A percentile compares a stretch with the other conserved stretches of the same genome.
phyloP scores from a whole-genome alignment of 2,329 filamentous ascomycete species.

The Periconia digitata region DNA sequence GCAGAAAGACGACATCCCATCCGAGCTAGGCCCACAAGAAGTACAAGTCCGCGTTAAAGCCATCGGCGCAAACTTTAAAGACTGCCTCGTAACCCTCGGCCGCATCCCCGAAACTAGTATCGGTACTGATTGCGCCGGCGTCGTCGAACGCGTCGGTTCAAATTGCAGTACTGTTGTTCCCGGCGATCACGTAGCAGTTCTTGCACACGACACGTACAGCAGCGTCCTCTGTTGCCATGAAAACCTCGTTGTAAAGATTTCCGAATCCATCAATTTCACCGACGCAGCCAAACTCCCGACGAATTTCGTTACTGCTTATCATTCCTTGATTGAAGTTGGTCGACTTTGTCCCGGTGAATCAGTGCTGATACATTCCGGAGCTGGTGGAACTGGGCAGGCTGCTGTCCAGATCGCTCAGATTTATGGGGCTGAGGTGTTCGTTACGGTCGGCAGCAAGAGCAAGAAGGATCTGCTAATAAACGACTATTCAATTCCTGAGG shows the following conservation, averaged over 20 bases:
- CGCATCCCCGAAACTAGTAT: slow-evolving; percentile 20
- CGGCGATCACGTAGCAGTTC: neutral
- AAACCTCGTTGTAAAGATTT: neutral
- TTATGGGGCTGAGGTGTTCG: slow-evolving; percentile 16
- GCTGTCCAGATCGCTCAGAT: slow-evolving; percentile 15
- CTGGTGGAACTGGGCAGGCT: slow-evolving; percentile 21
- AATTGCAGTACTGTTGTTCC: no score
- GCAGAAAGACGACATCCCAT: neutral
- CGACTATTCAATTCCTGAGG: slow-evolving; percentile 13
- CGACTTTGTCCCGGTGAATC: slow-evolving; percentile 28
- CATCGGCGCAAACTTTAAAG: slow-evolving; percentile 19
- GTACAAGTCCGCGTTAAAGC: slow-evolving; percentile 20
- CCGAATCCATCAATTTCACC: slow-evolving; percentile 8
- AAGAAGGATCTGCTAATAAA: slow-evolving; percentile 14
- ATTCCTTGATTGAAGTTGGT: slow-evolving; percentile 22
- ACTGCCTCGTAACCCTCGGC: slow-evolving; percentile 25
- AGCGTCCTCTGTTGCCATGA: neutral
- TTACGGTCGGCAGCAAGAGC: slow-evolving; percentile 16
- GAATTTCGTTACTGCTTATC: slow-evolving; percentile 6
- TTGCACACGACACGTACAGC: neutral
- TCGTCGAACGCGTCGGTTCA: slow-evolving; percentile 9
- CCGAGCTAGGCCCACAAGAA: slow-evolving; percentile 9
- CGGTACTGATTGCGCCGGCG: slow-evolving; percentile 18
- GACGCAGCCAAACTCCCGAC: slow-evolving; percentile 8
- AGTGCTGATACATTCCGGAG: slow-evolving; percentile 24